Conservation (phyloP, 2,329 filamentous ascomycete species). For the Endothia cerciana region DNA sequence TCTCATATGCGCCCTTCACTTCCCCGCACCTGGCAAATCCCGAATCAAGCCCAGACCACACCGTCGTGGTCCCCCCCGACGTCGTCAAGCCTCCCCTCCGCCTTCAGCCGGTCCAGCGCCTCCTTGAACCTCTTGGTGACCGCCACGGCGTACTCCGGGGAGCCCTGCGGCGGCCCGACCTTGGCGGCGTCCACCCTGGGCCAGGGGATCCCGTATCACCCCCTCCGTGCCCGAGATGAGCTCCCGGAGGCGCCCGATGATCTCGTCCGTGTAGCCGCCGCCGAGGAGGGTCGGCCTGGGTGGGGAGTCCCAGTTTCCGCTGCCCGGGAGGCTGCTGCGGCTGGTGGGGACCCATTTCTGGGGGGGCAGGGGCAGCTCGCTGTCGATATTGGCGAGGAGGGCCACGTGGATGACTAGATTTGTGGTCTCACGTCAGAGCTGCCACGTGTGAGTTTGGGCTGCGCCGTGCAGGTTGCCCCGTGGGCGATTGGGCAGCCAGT, state of each 20-base stretch:
- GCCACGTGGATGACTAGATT: conserved; percentile 4
- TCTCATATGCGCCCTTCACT: too few species aligned
- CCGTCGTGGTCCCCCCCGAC: neutral
- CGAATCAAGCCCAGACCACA: neutral
- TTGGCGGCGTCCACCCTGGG: neutral
- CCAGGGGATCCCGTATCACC: neutral
- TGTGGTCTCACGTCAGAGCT: neutral
- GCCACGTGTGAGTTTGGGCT: too few species aligned
- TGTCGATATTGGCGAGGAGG: neutral
- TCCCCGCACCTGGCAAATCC: too few species aligned
- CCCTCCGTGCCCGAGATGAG: neutral
- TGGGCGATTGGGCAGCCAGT: too few species aligned
- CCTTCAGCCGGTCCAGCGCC: conserved; percentile 1
- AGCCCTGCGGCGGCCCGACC: neutral
- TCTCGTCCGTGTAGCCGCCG: conserved; percentile 11
- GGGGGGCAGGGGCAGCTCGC: neutral
- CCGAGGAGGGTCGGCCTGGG: conserved; percentile 1
- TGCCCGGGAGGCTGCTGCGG: conserved; percentile 4
- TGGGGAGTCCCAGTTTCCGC: conserved; percentile 2
- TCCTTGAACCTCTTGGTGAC: neutral
- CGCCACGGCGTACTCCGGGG: neutral
- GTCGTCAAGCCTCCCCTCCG: conserved; percentile 1
- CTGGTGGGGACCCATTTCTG: neutral
- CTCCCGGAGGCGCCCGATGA: neutral
- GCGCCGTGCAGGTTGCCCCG: too few species aligned